phyloP scores from a whole-genome alignment of 2,329 filamentous ascomycete species.

The Dothidotthia symphoricarpi region DNA sequence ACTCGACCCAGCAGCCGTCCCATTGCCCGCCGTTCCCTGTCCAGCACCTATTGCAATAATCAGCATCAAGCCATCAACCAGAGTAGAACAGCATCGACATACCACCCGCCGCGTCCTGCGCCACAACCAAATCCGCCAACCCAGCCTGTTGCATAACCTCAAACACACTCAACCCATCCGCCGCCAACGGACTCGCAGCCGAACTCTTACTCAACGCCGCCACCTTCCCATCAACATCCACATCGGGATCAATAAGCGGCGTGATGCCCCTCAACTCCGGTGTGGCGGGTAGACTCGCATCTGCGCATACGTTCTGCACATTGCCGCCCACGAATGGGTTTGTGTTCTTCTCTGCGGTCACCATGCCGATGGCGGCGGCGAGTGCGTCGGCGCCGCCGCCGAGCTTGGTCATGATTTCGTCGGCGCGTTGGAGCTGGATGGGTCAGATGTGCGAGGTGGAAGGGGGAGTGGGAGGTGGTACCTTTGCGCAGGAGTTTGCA shows the following conservation, averaged over 20 bases:
- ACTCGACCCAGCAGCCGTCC: slow-evolving; percentile 23
- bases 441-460: slow-evolving; percentile 16
- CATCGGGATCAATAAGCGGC: slow-evolving; percentile 65
- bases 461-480: slow-evolving; percentile 19
- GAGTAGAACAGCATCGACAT: too few species aligned
- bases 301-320: slow-evolving; percentile 61
- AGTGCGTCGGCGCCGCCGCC: slow-evolving; percentile 61
- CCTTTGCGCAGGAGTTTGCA: slow-evolving; percentile 65
- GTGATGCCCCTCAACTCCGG: slow-evolving; percentile 63
- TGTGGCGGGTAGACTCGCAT: slow-evolving; percentile 62
- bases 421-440: slow-evolving; percentile 58
- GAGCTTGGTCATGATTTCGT: slow-evolving; percentile 62
- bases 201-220: slow-evolving; percentile 61
- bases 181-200: slow-evolving; percentile 55
- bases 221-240: slow-evolving; percentile 56
- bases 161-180: slow-evolving; percentile 63
- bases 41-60: too few species aligned
- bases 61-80: too few species aligned
- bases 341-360: slow-evolving; percentile 71
- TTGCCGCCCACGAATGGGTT: slow-evolving; percentile 63
- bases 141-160: slow-evolving; percentile 62
- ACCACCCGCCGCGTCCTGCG: slow-evolving; percentile 42
- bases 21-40: too few species aligned
- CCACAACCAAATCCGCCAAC: slow-evolving; percentile 60
- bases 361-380: slow-evolving; percentile 60